Base-by-base conservation (phyloP, 805 yeast genomes). In the Saturnispora ahearnii region DNA sequence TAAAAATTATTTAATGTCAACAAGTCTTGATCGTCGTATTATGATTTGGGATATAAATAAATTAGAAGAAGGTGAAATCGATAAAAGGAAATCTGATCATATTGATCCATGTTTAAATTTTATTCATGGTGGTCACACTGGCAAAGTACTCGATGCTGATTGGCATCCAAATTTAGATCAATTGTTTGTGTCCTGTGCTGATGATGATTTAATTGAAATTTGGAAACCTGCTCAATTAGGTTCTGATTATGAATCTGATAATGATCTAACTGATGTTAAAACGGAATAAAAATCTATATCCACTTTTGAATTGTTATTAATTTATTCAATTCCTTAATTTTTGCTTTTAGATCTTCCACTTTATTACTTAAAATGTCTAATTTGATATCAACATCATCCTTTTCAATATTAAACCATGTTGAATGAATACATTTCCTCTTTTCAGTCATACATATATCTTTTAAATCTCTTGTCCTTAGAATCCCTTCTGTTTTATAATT, bases 91-190 rank as follows among this genome's bases (percentile, higher is more conserved):
- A 40, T 73, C 74, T 29, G 74, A 74, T 33, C 77, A 76, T 53
- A 78, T 80, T 10, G 95, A 89, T 55, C 93, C 96, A 5, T 84
- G 88, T 62, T 73, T 88, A 51, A 66, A 68, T 24, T 88, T 87
- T 61, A 76, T 87, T 59, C 96, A 89, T 64, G 96, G 95, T 13
- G 96, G 96, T 11, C 96, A 88, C 66, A 79, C 89, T 2, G 78
- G 77, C 44, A 73, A 81, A 48, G 73, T 88, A 42, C 73, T 80
- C 50, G 91, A 82, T 55, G 69, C 83, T 44, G 80, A 75, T 50
- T 78, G 90, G 75, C 82, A 84, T 59, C 86, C 87, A 2, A 64
- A 61, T 9, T 65, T 82, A 44, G 71, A 73, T 26, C 75, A 81
- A 66, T 72, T 85, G 1, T 63, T 79, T 32, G 82, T 82, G 7